Conservation (phyloP, 169 alveolate genomes). For the Perkinsus olseni region DNA sequence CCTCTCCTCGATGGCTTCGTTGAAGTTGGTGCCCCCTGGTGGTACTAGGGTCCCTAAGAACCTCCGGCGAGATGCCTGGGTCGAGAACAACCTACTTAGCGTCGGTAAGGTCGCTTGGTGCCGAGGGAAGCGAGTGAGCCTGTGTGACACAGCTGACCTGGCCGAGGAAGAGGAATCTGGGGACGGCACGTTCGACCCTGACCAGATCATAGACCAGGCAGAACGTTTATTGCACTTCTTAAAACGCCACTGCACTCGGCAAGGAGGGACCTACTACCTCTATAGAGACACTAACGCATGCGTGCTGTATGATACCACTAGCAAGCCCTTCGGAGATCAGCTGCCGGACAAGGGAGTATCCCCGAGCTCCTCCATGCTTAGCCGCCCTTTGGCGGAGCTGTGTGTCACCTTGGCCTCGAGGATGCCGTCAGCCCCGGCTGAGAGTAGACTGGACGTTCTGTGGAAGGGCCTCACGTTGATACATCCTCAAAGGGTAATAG, state of each 20-base stretch:
- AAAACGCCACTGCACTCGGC: neutral
- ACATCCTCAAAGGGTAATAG: neutral
- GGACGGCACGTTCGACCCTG: neutral
- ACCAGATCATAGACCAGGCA: neutral
- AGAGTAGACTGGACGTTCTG: neutral
- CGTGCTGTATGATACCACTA: neutral
- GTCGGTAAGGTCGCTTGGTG: neutral
- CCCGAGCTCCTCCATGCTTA: neutral
- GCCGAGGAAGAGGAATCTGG: neutral
- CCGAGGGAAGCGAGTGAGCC: neutral
- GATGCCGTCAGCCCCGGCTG: neutral
- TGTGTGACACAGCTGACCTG: neutral
- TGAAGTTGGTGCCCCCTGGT: neutral
- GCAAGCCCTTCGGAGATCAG: neutral
- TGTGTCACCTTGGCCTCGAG: neutral
- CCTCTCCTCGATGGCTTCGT: neutral
- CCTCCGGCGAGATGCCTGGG: neutral
- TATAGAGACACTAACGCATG: neutral
- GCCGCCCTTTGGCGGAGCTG: neutral
- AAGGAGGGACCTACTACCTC: neutral
- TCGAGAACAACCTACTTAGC: neutral
- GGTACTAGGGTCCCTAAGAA: neutral
- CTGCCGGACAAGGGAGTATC: neutral
- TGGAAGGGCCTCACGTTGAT: neutral
- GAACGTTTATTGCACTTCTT: neutral